Percentiles rank a stretch among this genome's conserved stretches.
Conservation (phyloP, 2,329 filamentous ascomycete genomes). For the Epichloe glyceriae region DNA sequence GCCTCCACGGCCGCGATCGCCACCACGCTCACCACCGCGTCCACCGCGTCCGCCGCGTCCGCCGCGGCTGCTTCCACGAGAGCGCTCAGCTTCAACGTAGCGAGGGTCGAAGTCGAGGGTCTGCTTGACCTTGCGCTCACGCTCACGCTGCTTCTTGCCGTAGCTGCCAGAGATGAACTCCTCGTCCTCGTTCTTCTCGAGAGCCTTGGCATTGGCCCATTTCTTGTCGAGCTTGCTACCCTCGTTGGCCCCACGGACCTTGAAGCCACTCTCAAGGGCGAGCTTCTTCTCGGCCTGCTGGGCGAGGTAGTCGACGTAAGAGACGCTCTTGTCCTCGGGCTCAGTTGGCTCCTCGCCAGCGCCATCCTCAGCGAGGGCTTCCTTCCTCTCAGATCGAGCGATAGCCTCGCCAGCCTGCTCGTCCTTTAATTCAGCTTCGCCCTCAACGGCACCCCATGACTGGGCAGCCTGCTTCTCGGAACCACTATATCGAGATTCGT, state of each 20-base stretch:
- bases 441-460: slow-evolving; percentile 77
- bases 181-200: slow-evolving; percentile 53
- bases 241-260: slow-evolving; percentile 86
- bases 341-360: slow-evolving; percentile 38
- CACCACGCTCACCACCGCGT: slow-evolving; percentile 36
- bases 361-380: slow-evolving; percentile 41
- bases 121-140: slow-evolving; percentile 86
- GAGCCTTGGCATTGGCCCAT: slow-evolving; percentile 72
- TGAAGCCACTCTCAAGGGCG: slow-evolving; percentile 48
- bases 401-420: slow-evolving; percentile 86
- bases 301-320: slow-evolving; percentile 78
- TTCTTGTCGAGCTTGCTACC: slow-evolving; percentile 80
- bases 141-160: slow-evolving; percentile 74
- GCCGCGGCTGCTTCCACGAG: slow-evolving; percentile 38
- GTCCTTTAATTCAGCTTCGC: slow-evolving; percentile 74
- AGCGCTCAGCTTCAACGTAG: slow-evolving; percentile 57
- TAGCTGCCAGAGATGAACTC: slow-evolving; percentile 63
- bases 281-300: slow-evolving; percentile 61
- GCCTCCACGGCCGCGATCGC: slow-evolving; percentile 31
- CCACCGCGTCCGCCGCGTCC: slow-evolving; percentile 40
- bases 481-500: slow-evolving; percentile 37
- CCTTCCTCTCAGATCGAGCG: slow-evolving; percentile 72
- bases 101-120: slow-evolving; percentile 79
- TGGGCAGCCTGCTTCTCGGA: slow-evolving; percentile 80
- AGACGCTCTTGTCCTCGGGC: slow-evolving; percentile 78